Base-by-base conservation (phyloP, 495 filamentous ascomycete species). In the Friedmanniomyces endolithicus region DNA sequence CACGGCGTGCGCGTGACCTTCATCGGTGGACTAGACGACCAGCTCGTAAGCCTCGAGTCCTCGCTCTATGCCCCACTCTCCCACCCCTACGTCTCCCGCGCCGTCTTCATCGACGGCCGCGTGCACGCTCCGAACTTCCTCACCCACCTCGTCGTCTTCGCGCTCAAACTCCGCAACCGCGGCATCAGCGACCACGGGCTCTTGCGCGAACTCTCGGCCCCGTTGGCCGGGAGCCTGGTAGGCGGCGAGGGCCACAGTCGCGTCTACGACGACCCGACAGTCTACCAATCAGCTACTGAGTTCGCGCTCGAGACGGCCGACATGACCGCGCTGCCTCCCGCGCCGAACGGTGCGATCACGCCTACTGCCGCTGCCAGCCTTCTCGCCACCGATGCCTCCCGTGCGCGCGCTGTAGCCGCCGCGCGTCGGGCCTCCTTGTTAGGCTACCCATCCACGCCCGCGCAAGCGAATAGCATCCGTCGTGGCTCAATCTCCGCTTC, bases 91-190 rank as follows among this genome's bases (percentile, higher is more conserved):
- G 90, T 98, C 37, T 90, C 85, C 64, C 81, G 92, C 23, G 87
- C 90, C 27, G 90, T 90, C 6, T 98, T 97, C 65, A 87, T 98
- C 47, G 90, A 97, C 67, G 88, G 90, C 34, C 78, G 89, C 56
- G 79, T 95, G 27, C 90, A 98, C 64, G 84, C 90, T 8, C 88
- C 92, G 6, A 88, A 94, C 65, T 97, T 96, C 63, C 78, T 98
- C 12, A 87, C 88, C 2, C 88, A 94, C 62, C 75, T 98, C 1
- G 85, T 97, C 24, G 94, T 90, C 46, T 96, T 98, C 65, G 82
- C 87, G 1, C 75, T 96, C 55, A 96, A 95, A 62, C 74, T 98
- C 24, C 84, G 92, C 43, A 98, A 98, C 61, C 78, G 95, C 16
- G 92, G 92, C 3, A 77, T 97, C 22, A 77, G 85, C 27, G 92